Base-by-base conservation (phyloP, 768 basidiomycete species). In the Floccularia luteovirens region DNA sequence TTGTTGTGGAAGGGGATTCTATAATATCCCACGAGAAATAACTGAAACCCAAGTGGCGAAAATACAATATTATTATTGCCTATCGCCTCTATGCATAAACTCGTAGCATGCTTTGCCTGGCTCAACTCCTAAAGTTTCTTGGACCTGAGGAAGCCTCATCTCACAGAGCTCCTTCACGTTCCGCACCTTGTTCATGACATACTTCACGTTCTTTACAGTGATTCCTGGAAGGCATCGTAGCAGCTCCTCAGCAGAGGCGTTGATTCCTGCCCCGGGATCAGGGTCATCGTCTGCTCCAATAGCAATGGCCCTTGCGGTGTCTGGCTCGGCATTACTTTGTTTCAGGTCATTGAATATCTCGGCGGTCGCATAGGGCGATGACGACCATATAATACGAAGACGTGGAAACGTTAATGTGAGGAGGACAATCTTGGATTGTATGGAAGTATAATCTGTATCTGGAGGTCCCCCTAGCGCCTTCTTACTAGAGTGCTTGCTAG, bases 261-360 rank as follows among this genome's bases (percentile, higher is more conserved):
- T 88, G 35, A 87, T 67, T 0, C 81, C 84, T 2, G 73, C 76
- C 0, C 80, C 85, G 0, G 62, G 70, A 2, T 80, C 74, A 0
- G 75, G 69, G 38, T 82, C 84, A 31, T 82, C 84, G 33, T 87
- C 89, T 0, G 84, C 81, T 5, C 94, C 96, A 16, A 91, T 69
- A 2, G 79, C 61, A 28, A 91, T 77, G 0, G 96, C 92, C 30
- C 74, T 74, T 11, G 64, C 53, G 6, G 80, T 74, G 45, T 94
- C 85, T 0, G 96, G 96, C 55, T 99, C 90, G 0, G 75, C 61
- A 33, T 76, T 74, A 49, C 83, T 80, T 23, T 62, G 45, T 53
- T 99, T 99, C 24, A 99, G 79, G 53, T 97, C 96, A 34, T 75
- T 77, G 68, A 98, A 93, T 41, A 98, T 91, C 43, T 91, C 84